Base-by-base conservation (phyloP, 1,284 basidiomycete genomes). In the Fomes fomentarius region DNA sequence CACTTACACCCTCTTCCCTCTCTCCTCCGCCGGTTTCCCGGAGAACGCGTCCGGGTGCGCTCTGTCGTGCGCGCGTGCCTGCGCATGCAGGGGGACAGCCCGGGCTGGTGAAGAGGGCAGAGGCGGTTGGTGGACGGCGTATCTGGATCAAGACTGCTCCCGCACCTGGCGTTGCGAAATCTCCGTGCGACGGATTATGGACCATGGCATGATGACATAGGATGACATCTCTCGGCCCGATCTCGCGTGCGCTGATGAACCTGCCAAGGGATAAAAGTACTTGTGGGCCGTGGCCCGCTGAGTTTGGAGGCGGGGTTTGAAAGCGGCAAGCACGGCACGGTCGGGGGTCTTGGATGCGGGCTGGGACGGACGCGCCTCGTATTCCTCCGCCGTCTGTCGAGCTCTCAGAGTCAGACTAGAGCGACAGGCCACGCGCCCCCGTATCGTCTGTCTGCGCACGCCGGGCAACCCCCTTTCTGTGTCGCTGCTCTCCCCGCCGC, bases 181-280 rank as follows among this genome's bases (percentile, higher is more conserved):
- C 50, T 52, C 50, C 45, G 53, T 57, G 50, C 44, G n/a, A n/a
- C n/a, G n/a, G n/a, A n/a, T n/a, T n/a, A 54, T 56, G 47, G 46
- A 45, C 28, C 37, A 30, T 31, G 44, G 24, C 44, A 40, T 54
- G 58, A 60, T 60, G 58, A 60, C 55, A 54, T 60, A 40, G 48
- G 58, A 60, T 60, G 58, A 60, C 55, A 54, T 60, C 41, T 30
- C 30, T 47, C 59, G 59, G 59, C 22, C 59, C 59, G 59, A 61
- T 57, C 55, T 57, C 50, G 58, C 55, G 48, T 55, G 58, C 47
- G 47, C 42, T 51, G 30, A 38, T 40, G 37, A 39, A 38, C 44
- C 37, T 50, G 54, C 40, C 17, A 30, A 30, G 28, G 7, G 28
- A 6, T 7, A 30, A 30, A 12, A 30, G 28, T 6, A 30, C 28